Conservation (phyloP, 768 basidiomycete species). For the Hysterangium stoloniferum region DNA sequence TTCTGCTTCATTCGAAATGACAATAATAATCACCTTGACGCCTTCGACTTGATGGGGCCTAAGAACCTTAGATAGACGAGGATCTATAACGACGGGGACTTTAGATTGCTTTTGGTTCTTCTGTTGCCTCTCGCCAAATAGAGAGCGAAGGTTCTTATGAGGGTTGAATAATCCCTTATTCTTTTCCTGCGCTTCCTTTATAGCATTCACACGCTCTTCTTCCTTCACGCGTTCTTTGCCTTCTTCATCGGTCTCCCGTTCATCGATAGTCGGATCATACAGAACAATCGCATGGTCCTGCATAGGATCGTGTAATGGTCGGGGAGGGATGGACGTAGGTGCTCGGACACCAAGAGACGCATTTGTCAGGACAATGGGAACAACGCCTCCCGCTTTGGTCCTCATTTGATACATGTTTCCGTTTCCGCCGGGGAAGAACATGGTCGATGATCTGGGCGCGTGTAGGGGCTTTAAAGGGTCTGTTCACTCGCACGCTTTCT, state of each 20-base stretch:
- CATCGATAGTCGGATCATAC: conserved; percentile 94
- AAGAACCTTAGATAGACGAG: conserved; percentile 75
- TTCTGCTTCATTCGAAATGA: conserved; percentile 6
- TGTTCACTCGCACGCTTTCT: conserved; percentile 66
- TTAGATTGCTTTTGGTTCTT: conserved; percentile 63
- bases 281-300: conserved; percentile 95
- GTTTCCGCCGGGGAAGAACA: conserved; percentile 65
- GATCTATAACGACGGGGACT: conserved; percentile 96
- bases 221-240: conserved; percentile 64
- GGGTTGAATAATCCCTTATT: conserved; percentile 75
- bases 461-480: conserved; percentile 75
- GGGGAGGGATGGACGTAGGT: conserved; percentile 69
- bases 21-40: conserved; percentile 62
- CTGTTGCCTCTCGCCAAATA: conserved; percentile 65
- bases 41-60: conserved; percentile 98
- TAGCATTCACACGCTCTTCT: conserved; percentile 56
- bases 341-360: conserved; percentile 81
- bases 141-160: conserved; percentile 80
- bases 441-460: conserved; percentile 37
- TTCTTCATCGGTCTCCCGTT: conserved; percentile 85
- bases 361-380: conserved; percentile 52
- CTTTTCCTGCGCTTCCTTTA: conserved; percentile 60
- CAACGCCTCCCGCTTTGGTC: conserved; percentile 56
- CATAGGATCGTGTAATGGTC: conserved; percentile 97
- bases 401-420: conserved; percentile 81